Evolutionary conservation across 768 basidiomycete genomes (phyloP).

Genomic region (Sporobolomyces roseus): DNA sequence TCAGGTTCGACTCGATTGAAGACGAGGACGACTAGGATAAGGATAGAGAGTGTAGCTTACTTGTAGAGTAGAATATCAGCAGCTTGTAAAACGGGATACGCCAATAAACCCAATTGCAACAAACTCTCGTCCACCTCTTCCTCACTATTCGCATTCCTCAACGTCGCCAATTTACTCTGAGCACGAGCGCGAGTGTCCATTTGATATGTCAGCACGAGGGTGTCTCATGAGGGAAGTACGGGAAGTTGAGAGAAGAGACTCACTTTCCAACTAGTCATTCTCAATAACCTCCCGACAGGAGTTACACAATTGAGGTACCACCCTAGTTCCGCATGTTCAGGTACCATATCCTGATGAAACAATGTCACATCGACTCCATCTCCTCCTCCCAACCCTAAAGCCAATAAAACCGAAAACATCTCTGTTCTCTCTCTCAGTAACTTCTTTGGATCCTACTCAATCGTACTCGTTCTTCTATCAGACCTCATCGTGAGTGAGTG

Average conservation of each 20-base stretch:
- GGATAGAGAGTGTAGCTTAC: slow-evolving; percentile 52
- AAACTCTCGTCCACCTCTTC: slow-evolving; percentile 75
- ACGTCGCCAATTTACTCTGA: slow-evolving; percentile 70
- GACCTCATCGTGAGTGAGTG: background rate
- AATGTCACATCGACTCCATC: slow-evolving; percentile 44
- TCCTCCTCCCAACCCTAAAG: slow-evolving; percentile 61
- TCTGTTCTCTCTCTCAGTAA: slow-evolving; percentile 65
- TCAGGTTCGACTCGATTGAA: background rate
- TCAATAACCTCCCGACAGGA: slow-evolving; percentile 70
- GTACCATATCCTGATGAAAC: slow-evolving; percentile 87
- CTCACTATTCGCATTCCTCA: slow-evolving; percentile 68
- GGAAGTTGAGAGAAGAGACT: background rate
- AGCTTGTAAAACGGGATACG: slow-evolving; percentile 88
- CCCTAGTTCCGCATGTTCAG: slow-evolving; percentile 74
- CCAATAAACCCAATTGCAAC: slow-evolving; percentile 78
- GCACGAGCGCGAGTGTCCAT: background rate
- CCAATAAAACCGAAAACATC: slow-evolving; percentile 76
- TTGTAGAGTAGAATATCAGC: slow-evolving; percentile 85
- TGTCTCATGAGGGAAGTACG: background rate
- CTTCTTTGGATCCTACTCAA: slow-evolving; percentile 55
- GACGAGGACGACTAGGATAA: background rate
- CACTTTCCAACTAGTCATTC: slow-evolving; percentile 99
- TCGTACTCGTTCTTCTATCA: no score
- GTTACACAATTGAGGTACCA: slow-evolving; percentile 87
- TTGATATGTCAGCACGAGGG: background rate